phyloP scores from a whole-genome alignment of 1,139 yeast species.

The Hyphopichia pseudoburtonii region DNA sequence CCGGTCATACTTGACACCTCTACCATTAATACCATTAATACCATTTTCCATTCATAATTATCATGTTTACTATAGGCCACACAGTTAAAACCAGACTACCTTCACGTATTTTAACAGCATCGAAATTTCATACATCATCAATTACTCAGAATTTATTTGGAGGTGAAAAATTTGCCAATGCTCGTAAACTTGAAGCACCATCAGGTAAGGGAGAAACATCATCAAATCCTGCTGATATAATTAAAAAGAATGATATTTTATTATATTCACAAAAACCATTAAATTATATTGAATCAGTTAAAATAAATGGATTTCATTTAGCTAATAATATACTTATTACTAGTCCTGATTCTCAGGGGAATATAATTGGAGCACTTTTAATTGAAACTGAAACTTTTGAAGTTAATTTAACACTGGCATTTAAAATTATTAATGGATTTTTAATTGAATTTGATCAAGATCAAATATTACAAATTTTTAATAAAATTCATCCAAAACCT shows the following conservation, averaged over 20 bases:
- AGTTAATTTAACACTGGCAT: slow-evolving; percentile 47
- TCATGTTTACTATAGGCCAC: no score
- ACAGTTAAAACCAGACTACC: no score
- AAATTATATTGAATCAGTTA: slow-evolving; percentile 46
- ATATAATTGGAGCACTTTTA: slow-evolving; percentile 55
- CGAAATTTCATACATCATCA: background rate
- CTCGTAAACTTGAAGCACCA: slow-evolving; percentile 28
- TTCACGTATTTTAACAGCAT: no score
- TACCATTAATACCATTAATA: no score
- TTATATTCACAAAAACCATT: slow-evolving; percentile 44
- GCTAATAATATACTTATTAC: slow-evolving; percentile 37
- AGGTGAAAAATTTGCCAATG: slow-evolving; percentile 24
- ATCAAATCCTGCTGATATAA: slow-evolving; percentile 46
- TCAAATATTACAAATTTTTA: slow-evolving; percentile 48
- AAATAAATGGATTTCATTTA: slow-evolving; percentile 40
- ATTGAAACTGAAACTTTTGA: slow-evolving; percentile 65
- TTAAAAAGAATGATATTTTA: slow-evolving; percentile 46
- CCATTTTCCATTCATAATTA: no score
- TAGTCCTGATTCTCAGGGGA: slow-evolving; percentile 48
- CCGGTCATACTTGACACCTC: no score
- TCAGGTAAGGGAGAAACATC: slow-evolving; percentile 40
- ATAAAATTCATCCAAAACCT: slow-evolving; percentile 71
- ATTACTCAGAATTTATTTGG: slow-evolving; percentile 23
- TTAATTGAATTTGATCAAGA: slow-evolving; percentile 39
- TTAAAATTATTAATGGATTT: slow-evolving; percentile 41